These are phyloP conservation scores for Epithemia pelagica DNA, from an alignment of 108 stramenopile species.

Conservation along the genomic window DNA sequence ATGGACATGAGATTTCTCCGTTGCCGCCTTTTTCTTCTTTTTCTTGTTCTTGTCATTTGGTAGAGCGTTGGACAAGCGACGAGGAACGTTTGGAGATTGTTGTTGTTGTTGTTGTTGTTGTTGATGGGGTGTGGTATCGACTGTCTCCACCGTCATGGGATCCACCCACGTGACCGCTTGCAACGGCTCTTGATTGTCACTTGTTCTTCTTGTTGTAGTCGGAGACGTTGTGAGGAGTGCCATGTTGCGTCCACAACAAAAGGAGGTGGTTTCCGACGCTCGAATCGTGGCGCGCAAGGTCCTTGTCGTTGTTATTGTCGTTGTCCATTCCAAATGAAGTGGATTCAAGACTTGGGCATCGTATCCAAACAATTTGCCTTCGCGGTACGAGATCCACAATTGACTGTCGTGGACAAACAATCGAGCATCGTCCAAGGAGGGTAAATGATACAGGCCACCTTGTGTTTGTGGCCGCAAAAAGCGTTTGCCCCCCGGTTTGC, in stretches of 20 bases:
- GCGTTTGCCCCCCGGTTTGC: constrained; percentile 11
- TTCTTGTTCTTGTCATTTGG: background rate
- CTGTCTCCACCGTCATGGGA: constrained; percentile 70
- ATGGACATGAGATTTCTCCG: constrained; percentile 47
- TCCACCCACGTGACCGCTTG: constrained; percentile 80
- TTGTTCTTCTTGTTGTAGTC: background rate
- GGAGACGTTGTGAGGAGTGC: constrained; percentile 56
- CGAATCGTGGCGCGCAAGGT: constrained; percentile 44
- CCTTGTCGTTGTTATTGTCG: constrained; percentile 60
- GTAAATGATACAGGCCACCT: background rate
- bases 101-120: constrained; percentile 7
- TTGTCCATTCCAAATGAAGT: constrained; percentile 51
- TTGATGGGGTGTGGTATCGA: constrained; percentile 25
- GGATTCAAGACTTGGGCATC: constrained; percentile 74
- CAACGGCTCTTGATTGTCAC: constrained; percentile 16
- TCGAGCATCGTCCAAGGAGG: constrained; percentile 76
- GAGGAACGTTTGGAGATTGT: background rate
- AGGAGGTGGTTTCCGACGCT: constrained; percentile 65
- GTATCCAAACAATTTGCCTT: constrained; percentile 79
- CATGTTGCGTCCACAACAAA: constrained; percentile 86
- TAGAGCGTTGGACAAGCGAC: constrained; percentile 13
- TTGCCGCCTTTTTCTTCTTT: constrained; percentile 16
- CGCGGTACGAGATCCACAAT: constrained; percentile 71
- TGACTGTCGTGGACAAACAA: constrained; percentile 56
- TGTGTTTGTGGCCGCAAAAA: background rate